Conservation (phyloP, 2,329 filamentous ascomycete genomes). For the Hymenotorrendiella dingleyae region DNA sequence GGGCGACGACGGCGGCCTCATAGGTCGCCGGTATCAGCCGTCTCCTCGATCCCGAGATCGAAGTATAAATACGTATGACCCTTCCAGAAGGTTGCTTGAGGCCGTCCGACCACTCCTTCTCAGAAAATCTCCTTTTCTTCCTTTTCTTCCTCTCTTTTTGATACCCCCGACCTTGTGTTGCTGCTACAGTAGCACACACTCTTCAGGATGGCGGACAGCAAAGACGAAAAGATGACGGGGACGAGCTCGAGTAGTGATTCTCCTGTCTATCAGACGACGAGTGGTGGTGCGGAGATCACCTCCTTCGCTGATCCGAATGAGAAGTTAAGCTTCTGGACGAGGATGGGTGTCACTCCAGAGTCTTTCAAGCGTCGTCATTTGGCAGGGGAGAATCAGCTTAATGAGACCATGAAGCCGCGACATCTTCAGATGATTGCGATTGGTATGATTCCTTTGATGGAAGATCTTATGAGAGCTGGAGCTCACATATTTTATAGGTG, state of each 20-base stretch:
- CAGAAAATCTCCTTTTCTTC: background rate
- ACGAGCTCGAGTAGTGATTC: slow-evolving; percentile 1
- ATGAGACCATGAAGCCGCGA: slow-evolving; percentile 70
- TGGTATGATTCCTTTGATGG: too few relatives aligned
- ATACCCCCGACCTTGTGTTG: background rate
- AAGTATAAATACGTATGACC: background rate
- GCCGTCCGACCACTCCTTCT: background rate
- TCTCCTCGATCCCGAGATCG: background rate
- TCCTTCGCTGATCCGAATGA: slow-evolving; percentile 23
- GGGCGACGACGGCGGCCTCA: too few relatives aligned
- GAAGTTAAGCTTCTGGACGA: slow-evolving; percentile 32
- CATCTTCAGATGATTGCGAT: slow-evolving; percentile 98
- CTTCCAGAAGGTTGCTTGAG: background rate
- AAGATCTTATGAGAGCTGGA: too few relatives aligned
- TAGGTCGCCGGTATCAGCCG: too few relatives aligned
- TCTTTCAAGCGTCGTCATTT: slow-evolving; percentile 33
- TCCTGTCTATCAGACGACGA: slow-evolving; percentile 10
- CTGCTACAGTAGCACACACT: too few relatives aligned
- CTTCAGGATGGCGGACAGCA: slow-evolving; percentile 7
- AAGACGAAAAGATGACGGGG: slow-evolving; percentile 1
- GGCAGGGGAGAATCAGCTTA: slow-evolving; percentile 45
- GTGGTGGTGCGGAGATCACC: background rate
- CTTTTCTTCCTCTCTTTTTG: background rate
- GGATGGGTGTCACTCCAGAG: slow-evolving; percentile 34
- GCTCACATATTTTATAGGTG: too few relatives aligned